Conservation (phyloP, 306 rosid genomes). For the Corylus americana region DNA sequence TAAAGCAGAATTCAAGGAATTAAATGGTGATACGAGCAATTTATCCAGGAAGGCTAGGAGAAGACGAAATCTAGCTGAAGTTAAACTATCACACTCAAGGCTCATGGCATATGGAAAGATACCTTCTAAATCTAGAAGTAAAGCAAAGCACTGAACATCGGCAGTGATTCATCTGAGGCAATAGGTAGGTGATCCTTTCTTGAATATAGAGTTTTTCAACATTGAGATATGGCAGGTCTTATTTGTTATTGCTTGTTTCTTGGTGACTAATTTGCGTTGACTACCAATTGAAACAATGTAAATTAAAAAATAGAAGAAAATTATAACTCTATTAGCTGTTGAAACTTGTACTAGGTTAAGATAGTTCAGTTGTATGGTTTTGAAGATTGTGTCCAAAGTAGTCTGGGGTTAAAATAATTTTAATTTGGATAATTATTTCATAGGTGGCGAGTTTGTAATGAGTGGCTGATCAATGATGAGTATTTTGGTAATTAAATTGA, state of each 20-base stretch:
- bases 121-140: slow-evolving; percentile 49
- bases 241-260: background rate
- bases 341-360: background rate
- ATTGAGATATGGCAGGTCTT: background rate
- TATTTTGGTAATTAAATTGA: background rate
- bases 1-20: slow-evolving; percentile 35
- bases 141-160: slow-evolving; percentile 41
- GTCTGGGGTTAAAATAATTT: background rate
- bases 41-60: slow-evolving; percentile 70
- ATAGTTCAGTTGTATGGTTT: background rate
- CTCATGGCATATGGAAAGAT: slow-evolving; percentile 52
- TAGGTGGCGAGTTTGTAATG: background rate
- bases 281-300: background rate
- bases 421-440: background rate
- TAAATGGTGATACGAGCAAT: slow-evolving; percentile 30
- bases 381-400: background rate
- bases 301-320: background rate
- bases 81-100: slow-evolving; percentile 44
- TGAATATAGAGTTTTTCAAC: background rate
- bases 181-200: slow-evolving; percentile 41
- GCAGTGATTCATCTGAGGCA: slow-evolving; percentile 1
- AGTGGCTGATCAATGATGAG: background rate
- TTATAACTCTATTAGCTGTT: background rate
- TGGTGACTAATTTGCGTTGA: background rate
- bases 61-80: slow-evolving; percentile 35